A percentile compares a stretch with the other conserved stretches of the same genome.
phyloP scores from a whole-genome alignment of 1,284 basidiomycete genomes.

The Ganoderma multipileum region DNA sequence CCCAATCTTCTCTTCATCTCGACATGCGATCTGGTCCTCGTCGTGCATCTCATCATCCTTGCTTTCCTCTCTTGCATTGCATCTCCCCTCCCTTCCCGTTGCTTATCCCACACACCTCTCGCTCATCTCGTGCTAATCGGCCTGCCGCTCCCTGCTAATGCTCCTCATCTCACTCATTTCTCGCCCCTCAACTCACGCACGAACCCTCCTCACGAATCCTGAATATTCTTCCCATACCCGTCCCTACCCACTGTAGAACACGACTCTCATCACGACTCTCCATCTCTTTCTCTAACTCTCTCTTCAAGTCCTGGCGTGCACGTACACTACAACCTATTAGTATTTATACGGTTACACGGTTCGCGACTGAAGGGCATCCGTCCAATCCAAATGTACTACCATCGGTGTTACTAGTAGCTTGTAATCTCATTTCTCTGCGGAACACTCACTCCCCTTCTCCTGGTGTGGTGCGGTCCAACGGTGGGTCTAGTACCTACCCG shows the following conservation, averaged over 20 bases:
- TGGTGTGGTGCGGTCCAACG: not conserved
- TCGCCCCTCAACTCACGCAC: constrained; percentile 6
- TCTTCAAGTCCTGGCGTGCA: not conserved
- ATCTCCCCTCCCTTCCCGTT: not conserved
- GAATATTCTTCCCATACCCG: not conserved
- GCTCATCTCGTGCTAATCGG: not conserved
- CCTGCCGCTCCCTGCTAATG: not conserved
- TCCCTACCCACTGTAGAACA: constrained; percentile 23
- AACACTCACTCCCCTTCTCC: not conserved
- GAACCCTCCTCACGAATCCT: not conserved
- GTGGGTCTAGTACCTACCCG: not conserved
- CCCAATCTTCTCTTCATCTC: not conserved
- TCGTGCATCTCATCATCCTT: constrained; percentile 3
- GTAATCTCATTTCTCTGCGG: not conserved
- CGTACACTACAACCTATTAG: constrained; percentile 12
- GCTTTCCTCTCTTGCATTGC: constrained; percentile 7
- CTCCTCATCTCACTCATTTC: constrained; percentile 4
- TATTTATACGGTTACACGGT: constrained; percentile 8
- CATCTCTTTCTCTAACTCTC: no score
- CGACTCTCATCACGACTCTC: constrained; percentile 10
- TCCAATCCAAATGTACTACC: constrained; percentile 14
- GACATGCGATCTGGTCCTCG: not conserved
- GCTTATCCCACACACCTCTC: constrained; percentile 1
- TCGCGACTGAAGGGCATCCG: not conserved
- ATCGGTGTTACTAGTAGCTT: constrained; percentile 8